phyloP scores from a whole-genome alignment of 2,329 filamentous ascomycete species.

The Aspergillus tamarii region DNA sequence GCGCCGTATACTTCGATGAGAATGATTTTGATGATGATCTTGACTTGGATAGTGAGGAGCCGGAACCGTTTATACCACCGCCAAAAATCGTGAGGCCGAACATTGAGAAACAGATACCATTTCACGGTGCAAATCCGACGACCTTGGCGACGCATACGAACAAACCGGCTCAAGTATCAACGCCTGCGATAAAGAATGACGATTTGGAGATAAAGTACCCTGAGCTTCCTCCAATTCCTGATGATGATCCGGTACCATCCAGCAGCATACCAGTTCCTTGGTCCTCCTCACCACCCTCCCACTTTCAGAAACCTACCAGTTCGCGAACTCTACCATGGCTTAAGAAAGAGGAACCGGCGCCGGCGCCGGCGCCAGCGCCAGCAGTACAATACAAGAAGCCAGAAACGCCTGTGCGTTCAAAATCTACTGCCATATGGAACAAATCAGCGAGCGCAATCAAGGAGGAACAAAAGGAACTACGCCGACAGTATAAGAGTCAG shows the following conservation, averaged over 20 bases:
- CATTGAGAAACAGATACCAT: constrained; percentile 8
- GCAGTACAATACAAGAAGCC: constrained; percentile 29
- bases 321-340: constrained; percentile 68
- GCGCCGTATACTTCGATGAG: constrained; percentile 67
- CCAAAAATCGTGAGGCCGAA: constrained; percentile 17
- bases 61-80: constrained; percentile 32
- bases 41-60: constrained; percentile 61
- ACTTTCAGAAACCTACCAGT: constrained; percentile 54
- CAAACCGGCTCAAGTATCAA: background rate
- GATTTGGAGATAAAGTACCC: constrained; percentile 39
- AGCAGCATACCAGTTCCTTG: constrained; percentile 69
- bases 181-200: constrained; percentile 16
- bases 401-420: constrained; percentile 51
- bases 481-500: constrained; percentile 61
- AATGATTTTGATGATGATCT: constrained; percentile 88
- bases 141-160: background rate
- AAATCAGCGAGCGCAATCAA: constrained; percentile 74
- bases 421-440: constrained; percentile 65
- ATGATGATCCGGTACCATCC: constrained; percentile 35
- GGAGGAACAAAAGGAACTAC: constrained; percentile 73
- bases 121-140: constrained; percentile 3
- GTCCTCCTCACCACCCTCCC: constrained; percentile 63
- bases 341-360: constrained; percentile 33
- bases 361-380: constrained; percentile 20
- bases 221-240: constrained; percentile 36